phyloP scores from a whole-genome alignment of 495 filamentous ascomycete genomes.

The Tuber aestivum region DNA sequence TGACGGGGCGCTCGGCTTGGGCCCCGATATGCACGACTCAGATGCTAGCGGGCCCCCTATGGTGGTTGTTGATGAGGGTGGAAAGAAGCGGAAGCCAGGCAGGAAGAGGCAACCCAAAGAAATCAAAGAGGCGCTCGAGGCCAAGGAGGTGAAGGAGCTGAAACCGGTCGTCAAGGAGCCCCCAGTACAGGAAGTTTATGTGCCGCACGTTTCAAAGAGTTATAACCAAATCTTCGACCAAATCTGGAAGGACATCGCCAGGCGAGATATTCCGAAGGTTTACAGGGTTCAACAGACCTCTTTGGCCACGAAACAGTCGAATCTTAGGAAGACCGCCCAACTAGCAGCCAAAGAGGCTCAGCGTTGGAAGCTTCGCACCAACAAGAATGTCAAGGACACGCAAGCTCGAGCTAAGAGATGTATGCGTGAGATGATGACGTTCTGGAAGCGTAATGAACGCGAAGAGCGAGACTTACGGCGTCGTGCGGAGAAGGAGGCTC shows the following conservation, averaged over 20 bases:
- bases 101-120: constrained; percentile 47
- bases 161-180: constrained; percentile 48
- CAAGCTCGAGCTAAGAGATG: constrained; percentile 94
- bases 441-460: constrained; percentile 98
- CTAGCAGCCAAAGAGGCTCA: constrained; percentile 95
- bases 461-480: constrained; percentile 93
- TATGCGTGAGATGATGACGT: constrained; percentile 99
- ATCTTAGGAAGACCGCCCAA: constrained; percentile 94
- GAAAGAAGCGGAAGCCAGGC: constrained; percentile 48
- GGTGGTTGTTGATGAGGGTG: constrained; percentile 75
- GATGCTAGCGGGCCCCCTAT: constrained; percentile 77
- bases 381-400: constrained; percentile 96
- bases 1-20: constrained; percentile 65
- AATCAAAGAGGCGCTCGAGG: constrained; percentile 50
- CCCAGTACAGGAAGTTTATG: constrained; percentile 48
- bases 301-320: constrained; percentile 75
- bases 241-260: constrained; percentile 91
- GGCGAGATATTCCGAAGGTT: constrained; percentile 89
- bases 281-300: constrained; percentile 78
- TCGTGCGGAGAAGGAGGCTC: constrained; percentile 88
- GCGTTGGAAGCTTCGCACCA: constrained; percentile 92
- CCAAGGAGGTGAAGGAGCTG: constrained; percentile 55
- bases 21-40: constrained; percentile 56
- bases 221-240: constrained; percentile 97
- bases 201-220: constrained; percentile 74